These are phyloP conservation scores for Mortierella sp. DNA, from an alignment of 371 early-diverging fungal genomes.

Conservation along the genomic window DNA sequence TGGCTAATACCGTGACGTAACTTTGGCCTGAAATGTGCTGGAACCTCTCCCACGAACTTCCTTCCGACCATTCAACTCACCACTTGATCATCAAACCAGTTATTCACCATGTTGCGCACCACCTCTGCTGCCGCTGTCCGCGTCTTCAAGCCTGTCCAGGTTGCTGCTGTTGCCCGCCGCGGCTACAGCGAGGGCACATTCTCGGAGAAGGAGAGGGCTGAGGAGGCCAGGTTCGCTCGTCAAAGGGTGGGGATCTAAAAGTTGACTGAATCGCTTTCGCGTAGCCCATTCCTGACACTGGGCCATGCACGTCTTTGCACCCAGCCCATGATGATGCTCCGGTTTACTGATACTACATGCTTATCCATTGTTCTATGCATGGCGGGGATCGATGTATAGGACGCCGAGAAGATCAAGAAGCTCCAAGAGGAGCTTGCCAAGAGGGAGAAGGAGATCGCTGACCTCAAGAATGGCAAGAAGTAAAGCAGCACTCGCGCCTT, in stretches of 20 bases:
- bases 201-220: constrained; percentile 42
- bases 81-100: too few species aligned
- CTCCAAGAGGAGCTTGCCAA: constrained; percentile 35
- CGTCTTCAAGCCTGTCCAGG: constrained; percentile 52
- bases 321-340: background rate
- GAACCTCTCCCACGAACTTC: too few species aligned
- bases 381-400: constrained; percentile 16
- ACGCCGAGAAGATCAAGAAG: constrained; percentile 45
- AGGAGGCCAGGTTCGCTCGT: constrained; percentile 41
- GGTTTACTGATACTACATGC: background rate
- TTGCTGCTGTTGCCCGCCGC: constrained; percentile 37
- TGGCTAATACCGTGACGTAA: too few species aligned
- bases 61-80: too few species aligned
- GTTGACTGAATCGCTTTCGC: background rate
- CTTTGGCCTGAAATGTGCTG: too few species aligned
- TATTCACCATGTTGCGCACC: constrained; percentile 47
- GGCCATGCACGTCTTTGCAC: background rate
- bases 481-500: constrained; percentile 4
- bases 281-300: background rate
- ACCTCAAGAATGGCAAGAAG: constrained; percentile 43
- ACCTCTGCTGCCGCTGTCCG: constrained; percentile 42
- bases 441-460: constrained; percentile 47
- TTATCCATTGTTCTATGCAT: too few species aligned
- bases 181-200: constrained; percentile 22
- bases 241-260: constrained; percentile 22